Conservation (phyloP, 2,329 filamentous ascomycete species). For the Septoria linicola region DNA sequence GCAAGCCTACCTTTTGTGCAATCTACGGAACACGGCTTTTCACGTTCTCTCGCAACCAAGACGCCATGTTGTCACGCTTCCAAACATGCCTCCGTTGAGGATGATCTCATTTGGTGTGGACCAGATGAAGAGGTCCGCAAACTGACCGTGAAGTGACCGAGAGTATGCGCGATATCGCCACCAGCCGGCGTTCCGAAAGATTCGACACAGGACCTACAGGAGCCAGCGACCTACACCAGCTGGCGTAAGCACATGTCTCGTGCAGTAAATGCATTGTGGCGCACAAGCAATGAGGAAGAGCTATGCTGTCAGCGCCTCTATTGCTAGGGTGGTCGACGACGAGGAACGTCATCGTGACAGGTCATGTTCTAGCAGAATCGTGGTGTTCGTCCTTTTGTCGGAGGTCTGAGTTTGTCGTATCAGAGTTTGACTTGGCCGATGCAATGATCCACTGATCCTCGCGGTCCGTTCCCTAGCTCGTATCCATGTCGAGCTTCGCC, state of each 20-base stretch:
- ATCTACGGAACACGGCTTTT: constrained; percentile 1
- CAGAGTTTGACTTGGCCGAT: not conserved
- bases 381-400: not conserved
- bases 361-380: no score
- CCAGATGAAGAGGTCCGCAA: constrained; percentile 24
- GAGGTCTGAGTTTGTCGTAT: not conserved
- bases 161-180: constrained; percentile 23
- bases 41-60: constrained; percentile 9
- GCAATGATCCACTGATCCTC: not conserved
- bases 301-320: no score
- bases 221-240: not conserved
- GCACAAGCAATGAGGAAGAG: no score
- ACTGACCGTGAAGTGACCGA: constrained; percentile 26
- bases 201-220: not conserved
- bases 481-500: no score
- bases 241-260: not conserved
- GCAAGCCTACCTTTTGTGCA: constrained; percentile 28
- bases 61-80: constrained; percentile 18
- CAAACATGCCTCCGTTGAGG: constrained; percentile 13
- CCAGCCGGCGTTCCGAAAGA: constrained; percentile 13
- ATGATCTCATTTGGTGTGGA: constrained; percentile 24
- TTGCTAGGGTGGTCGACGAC: no score
- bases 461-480: no score
- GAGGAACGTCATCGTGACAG: no score
- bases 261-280: no score